Evolutionary conservation across 306 rosid genomes (phyloP), one percentile per base, ranked within the genome.

Genomic region (Vigna angularis): DNA sequence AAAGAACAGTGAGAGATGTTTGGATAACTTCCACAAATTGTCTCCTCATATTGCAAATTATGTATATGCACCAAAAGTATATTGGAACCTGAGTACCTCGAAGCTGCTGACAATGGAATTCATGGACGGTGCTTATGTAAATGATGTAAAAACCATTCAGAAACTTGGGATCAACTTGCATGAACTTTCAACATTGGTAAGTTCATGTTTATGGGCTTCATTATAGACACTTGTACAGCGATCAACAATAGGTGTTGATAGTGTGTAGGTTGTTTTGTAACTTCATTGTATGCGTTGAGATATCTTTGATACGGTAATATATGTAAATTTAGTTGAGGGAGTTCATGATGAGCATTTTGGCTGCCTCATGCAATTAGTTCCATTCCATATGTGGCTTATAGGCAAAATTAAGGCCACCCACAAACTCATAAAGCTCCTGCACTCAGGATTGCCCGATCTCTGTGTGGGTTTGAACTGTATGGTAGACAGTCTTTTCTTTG

Each of bases 101-200:
- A 95, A 91, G 88, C 84, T 95, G 79, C 88, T 95, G 73, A 95
- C 98, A 42, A 95, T 95, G 98, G 98, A 95, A 86, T 95, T 76
- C 81, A 93, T 95, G 56, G 98, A 95, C 49, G 98, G 98, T 64
- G 96, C 87, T 58, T 85, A 90, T 70, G 73, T 95, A 86, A 88
- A 83, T 87, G 98, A 95, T 84, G 91, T 91, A 45, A 89, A 82
- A 85, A 24, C 88, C 62, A 89, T 95, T 7, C 77, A 32, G 70
- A 85, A 73, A 73, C 98, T 95, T 53, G 98, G 96, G 53, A 52
- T 95, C 61, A 88, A 50, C 63, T 97, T 92, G 1, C 87, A 78
- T 45, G 98, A 91, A 84, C 98, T 95, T 86, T 92, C 98, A 59
- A 89, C 74, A 75, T 62, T 95, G 86, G 98, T 95, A 73, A 89